Base-by-base conservation (phyloP, 108 stramenopile species). In the Pelagomonas calceolata region DNA sequence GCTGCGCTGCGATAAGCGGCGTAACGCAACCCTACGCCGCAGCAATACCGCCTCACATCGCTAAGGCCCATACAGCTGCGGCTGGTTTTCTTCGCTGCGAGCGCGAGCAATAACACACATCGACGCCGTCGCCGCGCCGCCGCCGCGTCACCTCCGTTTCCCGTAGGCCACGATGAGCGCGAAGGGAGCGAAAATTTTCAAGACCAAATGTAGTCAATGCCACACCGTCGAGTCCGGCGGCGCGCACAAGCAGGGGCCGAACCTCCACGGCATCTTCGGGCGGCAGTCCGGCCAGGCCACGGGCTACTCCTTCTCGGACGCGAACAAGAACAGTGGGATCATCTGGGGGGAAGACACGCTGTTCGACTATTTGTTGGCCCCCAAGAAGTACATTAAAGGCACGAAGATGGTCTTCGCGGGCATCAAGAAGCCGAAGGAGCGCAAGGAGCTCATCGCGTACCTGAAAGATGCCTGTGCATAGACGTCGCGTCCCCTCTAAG, bases 371-470 rank as follows among this genome's bases (percentile, higher is more conserved):
- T 87, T 95, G 73, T 89, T 94, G 68, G 94, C 94, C 72, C 97
- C 97, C 31, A 98, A 96, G 90, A 96, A 96, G 85, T 99, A 98
- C 95, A 98, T 99, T 82, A 95, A 95, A 92, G 97, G 96, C 66
- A 83, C 94, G 84, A 79, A 75, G 84, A 72, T 83, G 82, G 93
- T 99, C 60, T 99, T 99, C 75, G 98, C 98, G 34, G 98, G 98
- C 75, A 81, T 99, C 76, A 99, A 99, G 90, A 98, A 96, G 85
- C 86, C 89, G 34, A 69, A 75, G 64, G 98, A 99, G 66, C 90
- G 98, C 72, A 87, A 95, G 74, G 93, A 97, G 74, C 92, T 99
- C 63, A 99, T 99, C 76, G 93, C 97, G 37, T 99, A 98, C 94
- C 90, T 99, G 70, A 95, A 98, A 91, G 76, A 80, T 43, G 73